Conservation (phyloP, 495 filamentous ascomycete species). For the Jackrogersella minutella region DNA sequence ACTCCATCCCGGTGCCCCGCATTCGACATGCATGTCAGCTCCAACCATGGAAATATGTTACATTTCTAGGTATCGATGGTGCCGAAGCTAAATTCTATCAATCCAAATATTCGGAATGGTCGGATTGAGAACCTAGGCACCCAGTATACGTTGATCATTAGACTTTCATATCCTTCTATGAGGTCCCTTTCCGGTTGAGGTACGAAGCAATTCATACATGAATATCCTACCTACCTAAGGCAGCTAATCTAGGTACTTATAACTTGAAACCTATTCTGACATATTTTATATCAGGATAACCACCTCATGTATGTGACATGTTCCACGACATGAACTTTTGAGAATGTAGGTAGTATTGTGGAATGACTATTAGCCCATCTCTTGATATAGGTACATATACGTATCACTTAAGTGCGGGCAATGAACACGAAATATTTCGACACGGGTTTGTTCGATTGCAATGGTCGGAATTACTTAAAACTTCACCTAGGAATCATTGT, state of each 20-base stretch:
- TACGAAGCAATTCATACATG: not conserved
- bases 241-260: no score
- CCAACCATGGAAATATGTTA: not conserved
- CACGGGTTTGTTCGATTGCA: not conserved
- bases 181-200: not conserved
- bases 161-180: not conserved
- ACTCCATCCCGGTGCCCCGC: not conserved
- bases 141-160: no score
- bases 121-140: not conserved
- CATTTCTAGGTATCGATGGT: not conserved
- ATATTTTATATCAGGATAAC: not conserved
- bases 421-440: not conserved
- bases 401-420: not conserved
- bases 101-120: not conserved
- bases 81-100: not conserved
- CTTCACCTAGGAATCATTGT: not conserved
- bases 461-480: not conserved
- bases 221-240: no score
- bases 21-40: not conserved
- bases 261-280: no score
- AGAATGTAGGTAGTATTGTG: constrained; percentile 8
- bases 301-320: constrained; percentile 6
- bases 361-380: constrained; percentile 31
- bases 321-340: constrained; percentile 27
- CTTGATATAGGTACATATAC: not conserved